Percentiles rank a stretch among this genome's conserved stretches.
phyloP scores from a whole-genome alignment of 2,329 filamentous ascomycete genomes.

The Monosporascus sp. region DNA sequence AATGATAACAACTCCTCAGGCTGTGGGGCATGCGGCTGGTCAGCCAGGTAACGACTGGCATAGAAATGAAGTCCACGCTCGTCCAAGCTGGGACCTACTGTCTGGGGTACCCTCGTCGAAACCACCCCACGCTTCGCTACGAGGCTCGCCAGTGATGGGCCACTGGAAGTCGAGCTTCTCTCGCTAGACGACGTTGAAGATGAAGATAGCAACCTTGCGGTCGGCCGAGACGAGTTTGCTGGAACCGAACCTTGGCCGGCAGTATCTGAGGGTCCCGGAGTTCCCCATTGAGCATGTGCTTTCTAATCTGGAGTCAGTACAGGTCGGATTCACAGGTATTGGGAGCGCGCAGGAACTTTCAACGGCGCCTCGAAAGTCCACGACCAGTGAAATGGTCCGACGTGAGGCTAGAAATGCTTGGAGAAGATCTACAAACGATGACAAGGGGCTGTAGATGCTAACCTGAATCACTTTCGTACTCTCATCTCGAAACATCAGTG shows the following conservation, averaged over 20 bases:
- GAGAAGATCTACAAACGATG: too few species aligned
- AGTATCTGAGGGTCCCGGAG: slow-evolving; percentile 23
- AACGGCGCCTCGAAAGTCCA: too few species aligned
- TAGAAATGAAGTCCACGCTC: slow-evolving; percentile 48
- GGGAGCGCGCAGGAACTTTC: too few species aligned
- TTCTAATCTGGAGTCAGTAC: slow-evolving; percentile 27
- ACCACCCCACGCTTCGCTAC: slow-evolving; percentile 9
- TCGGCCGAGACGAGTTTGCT: slow-evolving; percentile 9
- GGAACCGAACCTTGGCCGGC: slow-evolving; percentile 18
- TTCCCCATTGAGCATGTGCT: slow-evolving; percentile 48
- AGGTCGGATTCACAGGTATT: too few species aligned
- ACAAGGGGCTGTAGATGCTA: too few species aligned
- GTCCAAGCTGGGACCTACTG: slow-evolving; percentile 37
- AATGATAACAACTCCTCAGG: slow-evolving; percentile 31
- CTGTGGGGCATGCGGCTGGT: slow-evolving; percentile 45
- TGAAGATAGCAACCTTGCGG: slow-evolving; percentile 3
- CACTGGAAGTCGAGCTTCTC: slow-evolving; percentile 3
- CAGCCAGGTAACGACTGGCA: slow-evolving; percentile 44
- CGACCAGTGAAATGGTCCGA: too few species aligned
- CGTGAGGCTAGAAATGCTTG: too few species aligned
- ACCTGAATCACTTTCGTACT: slow-evolving; percentile 53
- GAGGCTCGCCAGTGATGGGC: slow-evolving; percentile 4
- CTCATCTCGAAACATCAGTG: slow-evolving; percentile 63
- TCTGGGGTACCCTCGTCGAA: slow-evolving; percentile 21
- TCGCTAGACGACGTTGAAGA: slow-evolving; percentile 9